These are phyloP conservation scores for Cucurbita argyrosperma DNA, from an alignment of 306 rosid genomes.

Conservation along the genomic window DNA sequence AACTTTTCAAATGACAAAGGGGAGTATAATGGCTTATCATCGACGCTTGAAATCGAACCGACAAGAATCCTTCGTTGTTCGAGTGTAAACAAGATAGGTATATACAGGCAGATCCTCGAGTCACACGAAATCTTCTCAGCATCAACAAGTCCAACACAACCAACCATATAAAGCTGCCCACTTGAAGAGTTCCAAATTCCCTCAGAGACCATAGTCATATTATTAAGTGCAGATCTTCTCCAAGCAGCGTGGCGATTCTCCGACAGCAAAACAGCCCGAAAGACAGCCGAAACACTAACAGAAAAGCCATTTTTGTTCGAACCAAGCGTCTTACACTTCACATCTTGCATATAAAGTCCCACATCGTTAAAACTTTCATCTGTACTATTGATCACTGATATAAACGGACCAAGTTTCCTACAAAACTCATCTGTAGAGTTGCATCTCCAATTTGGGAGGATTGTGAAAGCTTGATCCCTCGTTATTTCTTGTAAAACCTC, in stretches of 20 bases:
- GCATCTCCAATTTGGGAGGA: conserved; percentile 85
- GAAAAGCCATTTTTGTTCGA: conserved; percentile 19
- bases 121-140: conserved; percentile 38
- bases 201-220: conserved; percentile 64
- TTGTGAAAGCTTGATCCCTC: conserved; percentile 38
- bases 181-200: conserved; percentile 84
- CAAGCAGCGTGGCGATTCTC: conserved; percentile 49
- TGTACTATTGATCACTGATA: conserved; percentile 41
- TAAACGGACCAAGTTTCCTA: conserved; percentile 66
- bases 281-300: conserved; percentile 59
- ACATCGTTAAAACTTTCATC: conserved; percentile 71
- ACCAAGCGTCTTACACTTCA: conserved; percentile 38
- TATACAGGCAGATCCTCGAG: conserved; percentile 61
- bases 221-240: conserved; percentile 57
- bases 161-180: conserved; percentile 96
- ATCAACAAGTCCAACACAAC: conserved; percentile 52
- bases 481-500: conserved; percentile 59
- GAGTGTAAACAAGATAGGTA: conserved; percentile 58
- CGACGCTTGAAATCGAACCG: conserved; percentile 56
- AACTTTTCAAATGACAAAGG: conserved; percentile 68
- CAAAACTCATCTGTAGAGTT: conserved; percentile 50
- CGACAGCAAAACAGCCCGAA: conserved; percentile 63
- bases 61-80: conserved; percentile 51
- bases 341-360: conserved; percentile 52
- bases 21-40: conserved; percentile 26